Evolutionary conservation across 2,329 filamentous ascomycete species (phyloP).

Genomic region (Penicillium aurantiogriseum): DNA sequence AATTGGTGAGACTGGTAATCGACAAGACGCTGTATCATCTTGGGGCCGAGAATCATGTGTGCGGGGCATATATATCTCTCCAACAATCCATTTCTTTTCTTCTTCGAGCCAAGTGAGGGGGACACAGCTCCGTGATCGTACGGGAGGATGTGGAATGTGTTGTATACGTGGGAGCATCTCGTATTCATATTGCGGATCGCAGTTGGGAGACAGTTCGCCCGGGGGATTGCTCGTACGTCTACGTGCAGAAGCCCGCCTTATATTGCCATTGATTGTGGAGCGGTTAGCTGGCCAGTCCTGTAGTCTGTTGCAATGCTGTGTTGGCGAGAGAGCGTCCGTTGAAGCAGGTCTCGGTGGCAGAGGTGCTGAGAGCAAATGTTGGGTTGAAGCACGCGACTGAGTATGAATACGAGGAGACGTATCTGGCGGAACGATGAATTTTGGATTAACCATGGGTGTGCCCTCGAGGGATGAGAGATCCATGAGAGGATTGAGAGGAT

Average conservation of each 20-base stretch:
- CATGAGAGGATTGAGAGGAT: conserved; percentile 20
- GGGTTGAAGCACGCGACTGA: conserved; percentile 7
- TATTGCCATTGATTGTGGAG: background rate
- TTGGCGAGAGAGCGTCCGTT: background rate
- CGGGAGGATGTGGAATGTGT: background rate
- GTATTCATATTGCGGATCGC: background rate
- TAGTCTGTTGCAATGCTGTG: background rate
- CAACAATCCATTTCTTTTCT: conserved; percentile 31
- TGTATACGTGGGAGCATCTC: background rate
- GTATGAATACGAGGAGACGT: conserved; percentile 3
- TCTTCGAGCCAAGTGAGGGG: conserved; percentile 33
- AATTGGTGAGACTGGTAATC: background rate
- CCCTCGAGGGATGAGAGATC: conserved; percentile 40
- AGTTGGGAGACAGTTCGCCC: background rate
- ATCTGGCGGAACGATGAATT: conserved; percentile 13
- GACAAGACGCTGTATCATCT: background rate
- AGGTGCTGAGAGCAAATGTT: conserved; percentile 19
- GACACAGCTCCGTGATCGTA: conserved; percentile 8
- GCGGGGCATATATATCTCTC: background rate
- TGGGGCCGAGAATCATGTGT: background rate
- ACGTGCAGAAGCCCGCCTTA: background rate
- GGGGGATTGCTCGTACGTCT: background rate
- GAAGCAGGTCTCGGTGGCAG: conserved; percentile 15
- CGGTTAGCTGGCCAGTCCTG: background rate
- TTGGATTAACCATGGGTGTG: conserved; percentile 29